phyloP scores from a whole-genome alignment of 2,329 filamentous ascomycete genomes.

The Coniochaeta sp. region DNA sequence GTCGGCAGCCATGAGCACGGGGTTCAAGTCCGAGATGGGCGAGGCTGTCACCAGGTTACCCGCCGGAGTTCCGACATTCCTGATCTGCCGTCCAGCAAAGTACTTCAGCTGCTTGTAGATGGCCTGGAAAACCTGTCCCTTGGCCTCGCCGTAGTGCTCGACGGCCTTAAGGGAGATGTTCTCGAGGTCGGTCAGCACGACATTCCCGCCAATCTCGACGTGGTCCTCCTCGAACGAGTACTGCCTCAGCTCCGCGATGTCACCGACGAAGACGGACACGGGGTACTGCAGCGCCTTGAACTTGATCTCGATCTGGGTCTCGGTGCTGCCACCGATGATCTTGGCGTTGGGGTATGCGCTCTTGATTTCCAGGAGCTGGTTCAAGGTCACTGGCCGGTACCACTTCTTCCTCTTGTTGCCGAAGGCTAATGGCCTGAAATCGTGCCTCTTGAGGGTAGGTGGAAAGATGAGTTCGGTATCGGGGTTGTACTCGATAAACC shows the following conservation, averaged over 20 bases:
- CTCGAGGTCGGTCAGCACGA: constrained; percentile 87
- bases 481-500: constrained; percentile 89
- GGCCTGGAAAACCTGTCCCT: constrained; percentile 76
- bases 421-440: constrained; percentile 75
- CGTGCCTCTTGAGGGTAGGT: constrained; percentile 72
- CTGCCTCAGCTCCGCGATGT: constrained; percentile 81
- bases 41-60: constrained; percentile 92
- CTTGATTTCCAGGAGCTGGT: constrained; percentile 90
- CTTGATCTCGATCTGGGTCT: constrained; percentile 97
- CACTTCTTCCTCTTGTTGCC: constrained; percentile 93
- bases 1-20: constrained; percentile 83
- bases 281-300: constrained; percentile 93
- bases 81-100: constrained; percentile 90
- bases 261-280: constrained; percentile 84
- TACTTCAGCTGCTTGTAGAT: constrained; percentile 92
- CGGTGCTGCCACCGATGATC: constrained; percentile 90
- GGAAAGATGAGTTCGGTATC: constrained; percentile 96
- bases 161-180: constrained; percentile 73
- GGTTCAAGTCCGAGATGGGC: constrained; percentile 93
- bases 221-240: constrained; percentile 73
- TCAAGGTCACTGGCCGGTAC: constrained; percentile 81
- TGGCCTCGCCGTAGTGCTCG: constrained; percentile 63
- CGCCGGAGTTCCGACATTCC: constrained; percentile 94
- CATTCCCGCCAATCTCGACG: constrained; percentile 89
- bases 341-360: constrained; percentile 77